Percentiles rank a stretch among this genome's conserved stretches.
phyloP scores from a whole-genome alignment of 768 basidiomycete genomes.

The Leccinum subtestaceum region DNA sequence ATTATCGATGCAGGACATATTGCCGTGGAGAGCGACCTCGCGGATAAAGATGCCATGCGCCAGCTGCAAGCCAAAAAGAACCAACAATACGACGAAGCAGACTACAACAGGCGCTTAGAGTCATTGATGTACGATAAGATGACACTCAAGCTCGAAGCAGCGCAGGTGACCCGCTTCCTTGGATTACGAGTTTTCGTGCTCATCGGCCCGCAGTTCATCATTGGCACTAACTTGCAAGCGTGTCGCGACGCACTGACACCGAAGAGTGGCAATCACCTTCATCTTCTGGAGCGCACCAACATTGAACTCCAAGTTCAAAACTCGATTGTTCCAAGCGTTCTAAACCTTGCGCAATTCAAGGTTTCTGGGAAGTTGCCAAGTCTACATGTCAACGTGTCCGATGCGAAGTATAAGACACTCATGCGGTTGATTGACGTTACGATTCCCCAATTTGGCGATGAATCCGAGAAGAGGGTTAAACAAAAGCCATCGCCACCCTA shows the following conservation, averaged over 20 bases:
- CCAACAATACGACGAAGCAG: constrained; percentile 81
- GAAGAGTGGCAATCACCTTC: constrained; percentile 57
- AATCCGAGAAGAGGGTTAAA: constrained; percentile 24
- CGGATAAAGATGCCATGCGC: constrained; percentile 74
- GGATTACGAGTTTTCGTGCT: constrained; percentile 4
- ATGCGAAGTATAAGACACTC: constrained; percentile 85
- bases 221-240: constrained; percentile 78
- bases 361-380: constrained; percentile 84
- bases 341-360: constrained; percentile 85
- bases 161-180: constrained; percentile 61
- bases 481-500: constrained; percentile 21
- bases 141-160: constrained; percentile 75
- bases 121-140: constrained; percentile 95
- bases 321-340: constrained; percentile 83
- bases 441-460: constrained; percentile 76
- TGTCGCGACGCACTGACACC: constrained; percentile 78
- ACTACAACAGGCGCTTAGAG: constrained; percentile 74
- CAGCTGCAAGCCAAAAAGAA: constrained; percentile 81
- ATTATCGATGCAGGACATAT: constrained; percentile 97
- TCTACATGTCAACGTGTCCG: constrained; percentile 86
- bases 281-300: constrained; percentile 89
- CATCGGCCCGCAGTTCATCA: constrained; percentile 61
- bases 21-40: constrained; percentile 86
- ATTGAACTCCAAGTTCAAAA: constrained; percentile 87
- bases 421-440: constrained; percentile 91